phyloP scores from a whole-genome alignment of 1,284 basidiomycete genomes.

The Trametes versicolor region DNA sequence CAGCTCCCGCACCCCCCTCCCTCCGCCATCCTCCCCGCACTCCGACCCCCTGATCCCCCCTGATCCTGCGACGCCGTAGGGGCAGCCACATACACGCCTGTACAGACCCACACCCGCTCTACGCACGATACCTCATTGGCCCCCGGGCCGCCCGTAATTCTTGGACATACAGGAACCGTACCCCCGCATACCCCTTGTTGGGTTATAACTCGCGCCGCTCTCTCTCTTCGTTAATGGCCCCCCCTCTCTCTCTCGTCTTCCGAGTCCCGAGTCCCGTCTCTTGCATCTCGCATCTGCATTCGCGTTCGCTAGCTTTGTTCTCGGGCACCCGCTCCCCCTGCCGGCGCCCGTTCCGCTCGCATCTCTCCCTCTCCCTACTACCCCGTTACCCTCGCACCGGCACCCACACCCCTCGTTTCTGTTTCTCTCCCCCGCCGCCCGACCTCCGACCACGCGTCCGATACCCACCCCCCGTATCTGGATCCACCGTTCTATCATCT shows the following conservation, averaged over 20 bases:
- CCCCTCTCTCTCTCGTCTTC: not conserved
- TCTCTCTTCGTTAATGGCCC: not conserved
- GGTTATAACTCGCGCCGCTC: conserved; percentile 8
- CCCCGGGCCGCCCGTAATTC: conserved; percentile 18
- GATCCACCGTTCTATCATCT: not conserved
- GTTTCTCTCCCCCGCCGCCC: no score
- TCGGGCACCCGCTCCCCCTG: not conserved
- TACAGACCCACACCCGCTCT: conserved; percentile 9
- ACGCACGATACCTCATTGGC: conserved; percentile 20
- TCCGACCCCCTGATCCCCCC: not conserved
- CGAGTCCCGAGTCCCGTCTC: not conserved
- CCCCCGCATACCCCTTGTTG: not conserved
- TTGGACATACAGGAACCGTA: conserved; percentile 16
- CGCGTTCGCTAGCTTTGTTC: conserved; percentile 11
- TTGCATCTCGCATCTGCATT: conserved; percentile 4
- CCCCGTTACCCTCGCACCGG: not conserved
- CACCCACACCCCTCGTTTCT: not conserved
- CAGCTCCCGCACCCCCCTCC: not conserved
- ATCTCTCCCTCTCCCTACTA: no score
- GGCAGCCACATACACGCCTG: not conserved
- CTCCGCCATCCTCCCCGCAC: not conserved
- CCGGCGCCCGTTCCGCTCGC: not conserved
- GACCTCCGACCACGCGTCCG: no score
- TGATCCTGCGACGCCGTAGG: not conserved
- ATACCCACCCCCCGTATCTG: no score